Conservation (phyloP, 2,329 filamentous ascomycete species). For the Cercospora sp. region DNA sequence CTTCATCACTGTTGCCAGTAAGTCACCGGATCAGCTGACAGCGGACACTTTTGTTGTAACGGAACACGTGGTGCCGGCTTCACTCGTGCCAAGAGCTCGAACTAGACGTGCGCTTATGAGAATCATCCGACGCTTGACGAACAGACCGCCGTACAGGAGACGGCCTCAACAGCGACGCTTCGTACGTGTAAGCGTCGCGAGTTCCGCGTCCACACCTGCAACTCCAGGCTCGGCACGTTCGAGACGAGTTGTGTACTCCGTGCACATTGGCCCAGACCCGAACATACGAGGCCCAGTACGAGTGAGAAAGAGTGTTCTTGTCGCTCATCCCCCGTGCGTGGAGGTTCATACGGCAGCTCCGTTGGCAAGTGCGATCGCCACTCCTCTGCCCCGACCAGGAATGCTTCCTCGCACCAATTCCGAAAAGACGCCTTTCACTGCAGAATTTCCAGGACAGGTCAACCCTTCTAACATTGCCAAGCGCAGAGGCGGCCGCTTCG, state of each 20-base stretch:
- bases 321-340: background rate
- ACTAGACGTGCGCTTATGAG: background rate
- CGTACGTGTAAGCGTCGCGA: background rate
- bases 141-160: background rate
- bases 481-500: background rate
- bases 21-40: background rate
- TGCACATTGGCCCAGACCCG: background rate
- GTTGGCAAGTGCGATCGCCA: background rate
- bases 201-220: background rate
- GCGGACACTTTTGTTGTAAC: background rate
- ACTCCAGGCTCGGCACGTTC: background rate
- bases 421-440: background rate
- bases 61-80: background rate
- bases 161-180: background rate
- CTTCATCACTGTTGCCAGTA: background rate
- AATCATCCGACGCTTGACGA: background rate
- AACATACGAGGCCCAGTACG: background rate
- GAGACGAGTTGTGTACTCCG: background rate
- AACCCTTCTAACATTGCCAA: slow-evolving; percentile 6
- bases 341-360: background rate
- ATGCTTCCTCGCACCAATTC: background rate
- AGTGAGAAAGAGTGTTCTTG: background rate
- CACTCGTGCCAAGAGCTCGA: background rate
- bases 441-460: slow-evolving; percentile 16
- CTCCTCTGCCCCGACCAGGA: background rate